Base-by-base conservation (phyloP, 2,329 filamentous ascomycete genomes). In the Setomelanomma holmii region DNA sequence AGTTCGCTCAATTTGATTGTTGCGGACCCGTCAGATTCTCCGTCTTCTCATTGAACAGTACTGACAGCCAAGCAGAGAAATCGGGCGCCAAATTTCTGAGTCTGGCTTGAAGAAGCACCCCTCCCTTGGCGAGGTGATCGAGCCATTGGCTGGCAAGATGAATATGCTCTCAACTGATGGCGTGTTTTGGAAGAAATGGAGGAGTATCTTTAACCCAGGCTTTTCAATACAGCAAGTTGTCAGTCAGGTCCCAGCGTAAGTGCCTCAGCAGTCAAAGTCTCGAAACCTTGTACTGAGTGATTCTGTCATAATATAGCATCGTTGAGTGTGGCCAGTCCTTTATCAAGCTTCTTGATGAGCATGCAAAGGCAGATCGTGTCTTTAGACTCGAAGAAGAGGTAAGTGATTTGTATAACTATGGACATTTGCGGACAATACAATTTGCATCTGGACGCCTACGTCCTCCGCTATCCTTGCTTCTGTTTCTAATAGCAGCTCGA, bases 141-240 rank as follows among this genome's bases (percentile, higher is more conserved):
- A 64, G 17, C 69, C 73, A 20, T 64, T 79, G 21, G 72, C 69
- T 10, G 77, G 76, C 1, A 63, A 64, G 4, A 51, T 63, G 17
- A 76, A 77, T 52, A 60, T 80, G 8, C 60, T 79, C 1, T 64
- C 62, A 6, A 67, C 66, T 27, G 72, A 77, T 21, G 76, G 76
- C 1, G 51, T 67, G 5, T 46, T 60, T 14, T 79, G 78, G 78
- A 79, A 79, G 62, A 74, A 71, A 49, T 78, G 76, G 76, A 67
- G 78, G 40, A 60, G 58, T 23, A 69, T 74, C 5, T 80, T 80
- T 68, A 79, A 78, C 43, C 76, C 76, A 4, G 76, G 75, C 3
- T 79, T 79, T 46, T 66, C 67, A 0, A 53, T 66, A 14, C 54
- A 64, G 10, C 73, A 78, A 56, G 63, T 78, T 8, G 74, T 77